Evolutionary conservation across 2,329 filamentous ascomycete genomes (phyloP).

Genomic region (Chrysoporthe deuterocubensis): DNA sequence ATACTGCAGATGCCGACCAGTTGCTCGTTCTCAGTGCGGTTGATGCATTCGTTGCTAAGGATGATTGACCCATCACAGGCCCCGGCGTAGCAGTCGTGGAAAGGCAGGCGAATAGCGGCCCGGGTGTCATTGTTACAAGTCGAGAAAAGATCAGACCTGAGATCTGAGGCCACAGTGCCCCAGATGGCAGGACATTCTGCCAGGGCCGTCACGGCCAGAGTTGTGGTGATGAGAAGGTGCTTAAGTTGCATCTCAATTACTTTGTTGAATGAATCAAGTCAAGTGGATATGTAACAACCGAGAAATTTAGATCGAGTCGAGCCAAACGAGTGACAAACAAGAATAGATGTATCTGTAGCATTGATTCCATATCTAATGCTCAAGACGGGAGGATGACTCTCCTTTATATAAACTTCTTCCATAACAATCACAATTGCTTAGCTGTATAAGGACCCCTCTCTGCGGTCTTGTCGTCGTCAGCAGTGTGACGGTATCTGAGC

Average conservation of each 20-base stretch:
- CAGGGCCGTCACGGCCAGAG: background rate
- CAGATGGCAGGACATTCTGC: slow-evolving; percentile 12
- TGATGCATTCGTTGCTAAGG: slow-evolving; percentile 35
- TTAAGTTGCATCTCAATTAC: background rate
- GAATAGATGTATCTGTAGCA: background rate
- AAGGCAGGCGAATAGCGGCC: slow-evolving; percentile 35
- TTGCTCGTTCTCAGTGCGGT: slow-evolving; percentile 35
- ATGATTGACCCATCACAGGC: slow-evolving; percentile 38
- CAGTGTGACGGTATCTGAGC: background rate
- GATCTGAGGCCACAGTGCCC: slow-evolving; percentile 16
- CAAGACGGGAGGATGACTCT: background rate
- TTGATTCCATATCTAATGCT: background rate
- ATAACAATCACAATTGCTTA: background rate
- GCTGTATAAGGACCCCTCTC: background rate
- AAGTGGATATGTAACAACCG: background rate
- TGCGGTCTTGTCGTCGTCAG: background rate
- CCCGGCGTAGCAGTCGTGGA: slow-evolving; percentile 38
- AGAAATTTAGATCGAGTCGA: too few relatives aligned
- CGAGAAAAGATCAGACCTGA: background rate
- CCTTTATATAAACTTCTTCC: background rate
- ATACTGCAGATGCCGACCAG: slow-evolving; percentile 34
- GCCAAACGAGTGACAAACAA: too few relatives aligned
- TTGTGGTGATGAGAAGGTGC: background rate
- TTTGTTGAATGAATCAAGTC: background rate
- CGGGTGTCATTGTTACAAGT: slow-evolving; percentile 36